Conservation (phyloP, 2,329 filamentous ascomycete species). For the Capronia coronata region DNA sequence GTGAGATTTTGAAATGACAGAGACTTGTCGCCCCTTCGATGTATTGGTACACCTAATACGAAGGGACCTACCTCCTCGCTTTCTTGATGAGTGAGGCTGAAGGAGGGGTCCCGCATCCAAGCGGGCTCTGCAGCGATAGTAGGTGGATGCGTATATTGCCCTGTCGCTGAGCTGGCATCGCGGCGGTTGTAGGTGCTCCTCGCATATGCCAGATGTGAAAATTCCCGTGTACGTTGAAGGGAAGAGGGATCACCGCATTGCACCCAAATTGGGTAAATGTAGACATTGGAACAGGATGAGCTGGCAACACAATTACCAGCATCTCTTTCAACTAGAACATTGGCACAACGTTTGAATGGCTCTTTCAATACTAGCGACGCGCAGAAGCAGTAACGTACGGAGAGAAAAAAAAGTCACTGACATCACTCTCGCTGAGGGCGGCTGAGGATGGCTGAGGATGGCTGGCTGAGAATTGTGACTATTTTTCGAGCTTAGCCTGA, state of each 20-base stretch:
- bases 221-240: neutral
- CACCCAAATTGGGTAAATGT: neutral
- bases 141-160: neutral
- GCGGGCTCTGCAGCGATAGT: neutral
- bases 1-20: constrained; percentile 1
- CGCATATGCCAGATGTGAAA: neutral
- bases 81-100: neutral
- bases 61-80: neutral
- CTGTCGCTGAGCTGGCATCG: neutral
- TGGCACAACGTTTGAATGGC: neutral
- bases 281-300: neutral
- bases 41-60: neutral
- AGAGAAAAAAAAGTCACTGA: neutral
- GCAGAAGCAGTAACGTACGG: too few relatives aligned
- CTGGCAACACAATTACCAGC: neutral
- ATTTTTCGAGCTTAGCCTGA: neutral
- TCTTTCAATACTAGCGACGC: too few relatives aligned
- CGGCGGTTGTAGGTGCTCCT: neutral
- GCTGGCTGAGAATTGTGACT: constrained; percentile 1
- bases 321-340: neutral
- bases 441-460: neutral
- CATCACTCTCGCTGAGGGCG: neutral
- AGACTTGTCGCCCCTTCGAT: neutral
- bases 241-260: neutral
- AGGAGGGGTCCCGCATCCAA: neutral